Percentiles rank a stretch among this genome's conserved stretches.
Conservation (phyloP, 352 stramenopile species). For the Phytophthora pini region DNA sequence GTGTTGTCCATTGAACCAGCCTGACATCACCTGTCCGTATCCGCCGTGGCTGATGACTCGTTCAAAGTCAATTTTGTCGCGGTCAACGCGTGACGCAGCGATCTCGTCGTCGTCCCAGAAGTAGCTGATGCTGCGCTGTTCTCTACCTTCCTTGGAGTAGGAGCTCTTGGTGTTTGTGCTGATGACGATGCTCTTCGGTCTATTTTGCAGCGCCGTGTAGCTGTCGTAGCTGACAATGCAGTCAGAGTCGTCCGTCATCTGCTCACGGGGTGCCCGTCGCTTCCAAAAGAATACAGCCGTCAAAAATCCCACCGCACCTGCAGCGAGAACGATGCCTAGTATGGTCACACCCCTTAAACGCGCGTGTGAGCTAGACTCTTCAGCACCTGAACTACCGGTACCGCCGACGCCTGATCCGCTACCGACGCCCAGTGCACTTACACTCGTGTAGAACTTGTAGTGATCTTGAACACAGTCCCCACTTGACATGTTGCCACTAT, state of each 20-base stretch:
- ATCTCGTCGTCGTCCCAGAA: conserved; percentile 40
- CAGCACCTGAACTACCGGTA: neutral
- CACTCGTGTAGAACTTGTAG: conserved; percentile 36
- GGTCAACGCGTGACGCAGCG: conserved; percentile 29
- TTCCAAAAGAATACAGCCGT: conserved; percentile 31
- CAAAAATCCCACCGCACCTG: conserved; percentile 26
- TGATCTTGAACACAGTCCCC: conserved; percentile 29
- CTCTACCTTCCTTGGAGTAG: conserved; percentile 15
- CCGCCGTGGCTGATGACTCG: conserved; percentile 29
- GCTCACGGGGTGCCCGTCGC: conserved; percentile 5
- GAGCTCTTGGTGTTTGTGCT: conserved; percentile 31
- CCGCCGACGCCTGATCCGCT: neutral
- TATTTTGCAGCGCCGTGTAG: conserved; percentile 12
- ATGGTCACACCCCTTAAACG: conserved; percentile 4
- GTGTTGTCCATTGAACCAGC: conserved; percentile 35
- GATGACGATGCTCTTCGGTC: conserved; percentile 18
- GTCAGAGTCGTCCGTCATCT: conserved; percentile 1
- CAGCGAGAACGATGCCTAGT: conserved; percentile 20
- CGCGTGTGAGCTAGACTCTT: neutral
- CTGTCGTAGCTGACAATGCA: conserved; percentile 7
- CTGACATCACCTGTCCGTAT: conserved; percentile 28
- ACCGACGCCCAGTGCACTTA: neutral
- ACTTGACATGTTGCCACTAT: conserved; percentile 30
- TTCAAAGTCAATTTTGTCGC: conserved; percentile 33
- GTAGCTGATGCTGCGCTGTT: conserved; percentile 39